Percentiles rank a stretch among this genome's conserved stretches.
These are phyloP conservation scores for Phytopythium helicoides DNA, from an alignment of 352 stramenopile species.

Conservation along the genomic window DNA sequence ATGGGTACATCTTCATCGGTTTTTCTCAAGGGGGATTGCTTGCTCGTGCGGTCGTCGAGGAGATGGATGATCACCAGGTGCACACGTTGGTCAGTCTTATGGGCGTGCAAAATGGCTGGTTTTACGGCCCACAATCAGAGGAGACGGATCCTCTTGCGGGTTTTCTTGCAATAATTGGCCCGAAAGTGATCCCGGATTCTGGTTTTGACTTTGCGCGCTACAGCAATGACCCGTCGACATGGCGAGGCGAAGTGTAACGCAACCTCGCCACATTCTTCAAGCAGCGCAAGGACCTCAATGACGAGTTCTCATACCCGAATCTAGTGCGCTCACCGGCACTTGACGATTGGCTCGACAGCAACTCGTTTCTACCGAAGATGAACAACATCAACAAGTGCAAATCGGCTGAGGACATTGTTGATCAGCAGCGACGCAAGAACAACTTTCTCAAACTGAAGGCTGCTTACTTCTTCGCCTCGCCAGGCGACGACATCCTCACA, in stretches of 20 bases:
- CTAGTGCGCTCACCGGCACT: constrained; percentile 28
- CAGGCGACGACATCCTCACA: constrained; percentile 29
- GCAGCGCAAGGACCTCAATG: too few relatives aligned
- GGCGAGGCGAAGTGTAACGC: too few relatives aligned
- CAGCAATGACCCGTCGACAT: too few relatives aligned
- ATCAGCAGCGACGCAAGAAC: constrained; percentile 26
- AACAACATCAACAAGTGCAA: constrained; percentile 18
- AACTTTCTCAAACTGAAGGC: constrained; percentile 37
- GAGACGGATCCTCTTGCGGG: too few relatives aligned
- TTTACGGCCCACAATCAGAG: constrained; percentile 40
- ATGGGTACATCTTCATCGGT: constrained; percentile 47
- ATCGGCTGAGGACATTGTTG: constrained; percentile 12
- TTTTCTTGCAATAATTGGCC: too few relatives aligned
- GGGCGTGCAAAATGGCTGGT: constrained; percentile 44
- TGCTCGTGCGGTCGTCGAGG: constrained; percentile 44
- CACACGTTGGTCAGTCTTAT: constrained; percentile 42
- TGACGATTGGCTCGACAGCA: constrained; percentile 17
- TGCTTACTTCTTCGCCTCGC: constrained; percentile 41
- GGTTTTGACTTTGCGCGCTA: too few relatives aligned
- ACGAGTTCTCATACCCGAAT: constrained; percentile 40
- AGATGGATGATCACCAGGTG: constrained; percentile 56
- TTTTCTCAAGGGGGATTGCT: constrained; percentile 42
- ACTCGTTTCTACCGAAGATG: constrained; percentile 14
- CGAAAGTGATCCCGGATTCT: too few relatives aligned
- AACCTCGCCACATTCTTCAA: too few relatives aligned